Base-by-base conservation (phyloP, 352 stramenopile species). In the Halophytophthora batemanensis region DNA sequence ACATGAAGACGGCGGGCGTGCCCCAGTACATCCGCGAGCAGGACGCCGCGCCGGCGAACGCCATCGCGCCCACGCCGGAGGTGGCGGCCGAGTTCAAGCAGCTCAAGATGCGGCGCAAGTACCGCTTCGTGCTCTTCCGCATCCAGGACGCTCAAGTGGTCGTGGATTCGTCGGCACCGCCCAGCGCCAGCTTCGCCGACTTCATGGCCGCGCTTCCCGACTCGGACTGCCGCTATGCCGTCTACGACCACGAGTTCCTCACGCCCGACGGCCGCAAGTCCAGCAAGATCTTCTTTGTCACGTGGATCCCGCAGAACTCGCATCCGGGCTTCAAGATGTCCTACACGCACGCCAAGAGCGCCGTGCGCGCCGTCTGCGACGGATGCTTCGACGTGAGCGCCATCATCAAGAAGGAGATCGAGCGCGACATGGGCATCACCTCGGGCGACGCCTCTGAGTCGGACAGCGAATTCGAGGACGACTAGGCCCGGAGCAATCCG, bases 71-170 rank as follows among this genome's bases (percentile, higher is more conserved):
- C 28, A 79, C 78, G 0, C 68, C 71, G 2, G 69, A 76, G 6
- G 78, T 89, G 23, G 42, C 74, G 40, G 53, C 61, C 7, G 80
- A 88, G 53, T 96, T 94, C 59, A 86, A 90, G 60, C 77, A 86
- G 62, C 78, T 96, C 59, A 96, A 96, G 69, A 92, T 96, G 79
- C 74, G 80, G 3, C 82, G 86, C 64, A 86, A 90, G 61, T 81
- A 90, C 59, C 86, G 86, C 62, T 96, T 74, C 50, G 65, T 94
- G 43, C 50, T 96, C 38, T 90, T 91, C 60, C 77, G 78, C 53
- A 94, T 96, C 59, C 80, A 93, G 28, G 77, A 61, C 19, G 72
- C 79, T 29, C 65, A 83, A 28, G 75, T 96, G 39, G 55, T 82
- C 3, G 75, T 92, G 6, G 86, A 87, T 51, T 45, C 53, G 22